Evolutionary conservation across 2,329 filamentous ascomycete genomes (phyloP).

Genomic region (Lachnellula arida): DNA sequence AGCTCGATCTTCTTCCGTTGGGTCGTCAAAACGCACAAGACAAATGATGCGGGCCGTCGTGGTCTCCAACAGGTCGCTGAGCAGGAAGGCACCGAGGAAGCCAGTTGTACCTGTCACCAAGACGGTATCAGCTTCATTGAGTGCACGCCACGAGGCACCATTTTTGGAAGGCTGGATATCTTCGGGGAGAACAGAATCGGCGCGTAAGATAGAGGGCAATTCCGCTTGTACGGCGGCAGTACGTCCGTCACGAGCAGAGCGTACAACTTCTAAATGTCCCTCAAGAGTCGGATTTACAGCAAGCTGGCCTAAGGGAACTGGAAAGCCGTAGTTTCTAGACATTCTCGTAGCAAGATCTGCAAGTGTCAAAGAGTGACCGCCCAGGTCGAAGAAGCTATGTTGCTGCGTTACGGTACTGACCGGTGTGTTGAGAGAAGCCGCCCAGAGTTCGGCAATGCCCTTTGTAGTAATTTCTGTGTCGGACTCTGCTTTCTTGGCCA

Average conservation of each 20-base stretch:
- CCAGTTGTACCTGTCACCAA: slow-evolving; percentile 86
- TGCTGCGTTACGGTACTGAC: slow-evolving; percentile 57
- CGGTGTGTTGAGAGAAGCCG: slow-evolving; percentile 62
- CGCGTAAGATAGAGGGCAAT: slow-evolving; percentile 62
- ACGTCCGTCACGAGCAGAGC: slow-evolving; percentile 65
- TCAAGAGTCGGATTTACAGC: slow-evolving; percentile 67
- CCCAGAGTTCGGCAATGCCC: slow-evolving; percentile 68
- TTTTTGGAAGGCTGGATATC: slow-evolving; percentile 55
- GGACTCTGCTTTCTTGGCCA: slow-evolving; percentile 41
- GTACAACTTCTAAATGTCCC: slow-evolving; percentile 68
- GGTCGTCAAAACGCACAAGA: slow-evolving; percentile 71
- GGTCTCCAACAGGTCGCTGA: slow-evolving; percentile 66
- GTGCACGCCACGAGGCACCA: slow-evolving; percentile 35
- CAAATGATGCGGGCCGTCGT: slow-evolving; percentile 53
- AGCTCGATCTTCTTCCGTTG: slow-evolving; percentile 57
- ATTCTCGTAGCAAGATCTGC: slow-evolving; percentile 70
- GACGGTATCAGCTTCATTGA: slow-evolving; percentile 48
- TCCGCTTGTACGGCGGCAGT: slow-evolving; percentile 72
- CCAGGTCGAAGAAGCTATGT: slow-evolving; percentile 77
- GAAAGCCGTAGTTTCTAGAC: slow-evolving; percentile 66
- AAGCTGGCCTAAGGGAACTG: slow-evolving; percentile 65
- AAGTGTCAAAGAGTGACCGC: slow-evolving; percentile 73
- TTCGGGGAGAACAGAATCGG: slow-evolving; percentile 61
- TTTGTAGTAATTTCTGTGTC: slow-evolving; percentile 63
- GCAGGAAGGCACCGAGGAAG: slow-evolving; percentile 77